These are phyloP conservation scores for Alternaria angustiovoidea DNA, from an alignment of 2,329 filamentous ascomycete species.

Conservation along the genomic window DNA sequence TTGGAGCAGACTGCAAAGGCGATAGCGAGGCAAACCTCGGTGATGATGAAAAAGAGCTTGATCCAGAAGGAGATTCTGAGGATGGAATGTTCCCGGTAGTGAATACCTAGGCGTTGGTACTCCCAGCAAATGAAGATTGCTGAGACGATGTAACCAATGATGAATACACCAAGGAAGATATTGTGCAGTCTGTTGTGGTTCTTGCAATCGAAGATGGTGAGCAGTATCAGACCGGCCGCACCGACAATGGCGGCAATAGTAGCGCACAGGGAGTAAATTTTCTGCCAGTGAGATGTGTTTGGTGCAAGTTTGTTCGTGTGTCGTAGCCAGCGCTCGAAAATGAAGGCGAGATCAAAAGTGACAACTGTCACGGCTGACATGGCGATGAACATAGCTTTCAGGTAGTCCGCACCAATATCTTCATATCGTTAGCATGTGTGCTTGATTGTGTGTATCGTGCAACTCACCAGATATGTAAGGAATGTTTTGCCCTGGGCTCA, in stretches of 20 bases:
- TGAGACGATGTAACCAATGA: conserved; percentile 82
- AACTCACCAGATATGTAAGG: conserved; percentile 73
- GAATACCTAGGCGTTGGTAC: conserved; percentile 83
- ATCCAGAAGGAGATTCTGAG: conserved; percentile 84
- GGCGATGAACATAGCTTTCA: conserved; percentile 81
- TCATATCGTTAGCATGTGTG: conserved; percentile 30
- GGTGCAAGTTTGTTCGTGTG: conserved; percentile 80
- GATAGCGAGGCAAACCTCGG: conserved; percentile 77
- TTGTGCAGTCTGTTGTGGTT: conserved; percentile 73
- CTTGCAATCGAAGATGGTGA: conserved; percentile 87
- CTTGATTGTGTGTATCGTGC: too few relatives aligned
- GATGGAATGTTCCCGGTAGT: conserved; percentile 77
- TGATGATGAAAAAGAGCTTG: conserved; percentile 83
- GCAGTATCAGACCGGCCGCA: conserved; percentile 79
- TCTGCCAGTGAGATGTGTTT: conserved; percentile 72
- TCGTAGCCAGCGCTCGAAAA: conserved; percentile 83
- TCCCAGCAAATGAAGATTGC: conserved; percentile 91
- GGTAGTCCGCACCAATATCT: conserved; percentile 66
- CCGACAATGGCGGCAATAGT: conserved; percentile 77
- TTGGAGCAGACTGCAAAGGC: conserved; percentile 71
- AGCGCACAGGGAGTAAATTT: conserved; percentile 66
- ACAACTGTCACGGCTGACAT: conserved; percentile 76
- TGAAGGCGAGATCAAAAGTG: conserved; percentile 81
- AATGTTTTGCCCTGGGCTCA: conserved; percentile 66
- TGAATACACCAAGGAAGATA: conserved; percentile 81